Percentiles rank a stretch among this genome's conserved stretches.
These are phyloP conservation scores for Fusarium pilosicola DNA, from an alignment of 2,329 filamentous ascomycete species.

Conservation along the genomic window DNA sequence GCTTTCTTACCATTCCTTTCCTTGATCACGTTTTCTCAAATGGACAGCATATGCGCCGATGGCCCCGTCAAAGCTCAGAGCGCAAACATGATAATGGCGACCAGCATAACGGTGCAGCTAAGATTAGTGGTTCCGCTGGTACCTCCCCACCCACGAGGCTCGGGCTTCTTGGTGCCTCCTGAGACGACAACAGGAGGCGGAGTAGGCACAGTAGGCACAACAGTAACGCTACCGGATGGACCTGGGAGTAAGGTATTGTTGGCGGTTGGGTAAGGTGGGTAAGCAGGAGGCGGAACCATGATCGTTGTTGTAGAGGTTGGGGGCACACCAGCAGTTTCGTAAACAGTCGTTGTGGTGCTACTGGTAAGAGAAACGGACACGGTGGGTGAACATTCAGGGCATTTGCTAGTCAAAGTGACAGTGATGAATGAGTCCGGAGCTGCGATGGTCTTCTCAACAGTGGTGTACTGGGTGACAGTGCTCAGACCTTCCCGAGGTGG, in stretches of 20 bases:
- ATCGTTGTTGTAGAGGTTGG: conserved; percentile 48
- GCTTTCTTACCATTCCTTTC: not conserved
- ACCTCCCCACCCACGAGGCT: conserved; percentile 45
- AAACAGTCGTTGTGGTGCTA: conserved; percentile 48
- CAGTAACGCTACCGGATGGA: conserved; percentile 42
- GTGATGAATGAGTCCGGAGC: conserved; percentile 36
- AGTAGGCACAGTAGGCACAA: conserved; percentile 35
- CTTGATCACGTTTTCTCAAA: not conserved
- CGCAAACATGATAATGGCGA: conserved; percentile 48
- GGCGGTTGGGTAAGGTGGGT: conserved; percentile 43
- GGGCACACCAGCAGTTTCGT: conserved; percentile 44
- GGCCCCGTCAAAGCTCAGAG: conserved; percentile 39
- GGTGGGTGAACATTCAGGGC: conserved; percentile 26
- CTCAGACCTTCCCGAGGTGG: conserved; percentile 27
- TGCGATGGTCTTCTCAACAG: conserved; percentile 42
- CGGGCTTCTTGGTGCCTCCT: conserved; percentile 47
- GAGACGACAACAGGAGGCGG: conserved; percentile 48
- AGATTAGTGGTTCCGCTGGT: conserved; percentile 48
- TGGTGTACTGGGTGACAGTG: conserved; percentile 43
- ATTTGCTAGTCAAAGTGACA: conserved; percentile 40
- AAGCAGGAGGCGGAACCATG: conserved; percentile 41
- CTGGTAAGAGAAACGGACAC: conserved; percentile 32
- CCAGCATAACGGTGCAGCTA: conserved; percentile 50
- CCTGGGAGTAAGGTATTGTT: conserved; percentile 44
- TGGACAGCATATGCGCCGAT: not conserved